These are phyloP conservation scores for Ophiocordyceps camponoti-leonardi DNA, from an alignment of 2,329 filamentous ascomycete species.

Conservation along the genomic window DNA sequence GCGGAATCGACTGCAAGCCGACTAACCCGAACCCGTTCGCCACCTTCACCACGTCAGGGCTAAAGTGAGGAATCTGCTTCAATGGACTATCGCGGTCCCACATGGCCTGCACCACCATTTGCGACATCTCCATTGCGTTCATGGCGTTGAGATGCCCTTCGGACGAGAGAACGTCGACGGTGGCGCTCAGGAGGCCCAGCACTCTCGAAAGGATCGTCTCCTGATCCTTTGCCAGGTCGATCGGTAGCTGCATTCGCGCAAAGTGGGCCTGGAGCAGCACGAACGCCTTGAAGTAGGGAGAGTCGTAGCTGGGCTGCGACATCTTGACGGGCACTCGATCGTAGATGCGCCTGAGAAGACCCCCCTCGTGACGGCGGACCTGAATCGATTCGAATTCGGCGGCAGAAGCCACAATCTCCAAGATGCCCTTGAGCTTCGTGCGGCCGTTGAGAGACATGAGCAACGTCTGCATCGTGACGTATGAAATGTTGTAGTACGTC, in stretches of 20 bases:
- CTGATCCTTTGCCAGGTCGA: slow-evolving; percentile 91
- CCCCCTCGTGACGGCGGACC: slow-evolving; percentile 82
- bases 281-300: slow-evolving; percentile 96
- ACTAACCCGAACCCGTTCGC: slow-evolving; percentile 61
- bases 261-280: slow-evolving; percentile 96
- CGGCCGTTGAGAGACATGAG: slow-evolving; percentile 72
- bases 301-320: slow-evolving; percentile 69
- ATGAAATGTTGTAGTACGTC: slow-evolving; percentile 98
- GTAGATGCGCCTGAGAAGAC: slow-evolving; percentile 77
- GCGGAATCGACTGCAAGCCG: neutral
- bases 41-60: slow-evolving; percentile 63
- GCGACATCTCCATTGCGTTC: slow-evolving; percentile 97
- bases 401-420: slow-evolving; percentile 93
- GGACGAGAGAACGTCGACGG: slow-evolving; percentile 87
- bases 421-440: slow-evolving; percentile 90
- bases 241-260: slow-evolving; percentile 87
- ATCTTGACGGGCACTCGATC: slow-evolving; percentile 93
- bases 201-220: slow-evolving; percentile 74
- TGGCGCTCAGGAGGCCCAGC: slow-evolving; percentile 74
- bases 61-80: slow-evolving; percentile 95
- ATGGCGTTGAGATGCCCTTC: slow-evolving; percentile 95
- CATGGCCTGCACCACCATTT: slow-evolving; percentile 98
- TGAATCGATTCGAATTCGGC: slow-evolving; percentile 94
- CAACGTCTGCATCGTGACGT: slow-evolving; percentile 98
- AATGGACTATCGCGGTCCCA: slow-evolving; percentile 96